Conservation (phyloP, 1,139 yeast genomes). For the Blastobotrys illinoisensis region DNA sequence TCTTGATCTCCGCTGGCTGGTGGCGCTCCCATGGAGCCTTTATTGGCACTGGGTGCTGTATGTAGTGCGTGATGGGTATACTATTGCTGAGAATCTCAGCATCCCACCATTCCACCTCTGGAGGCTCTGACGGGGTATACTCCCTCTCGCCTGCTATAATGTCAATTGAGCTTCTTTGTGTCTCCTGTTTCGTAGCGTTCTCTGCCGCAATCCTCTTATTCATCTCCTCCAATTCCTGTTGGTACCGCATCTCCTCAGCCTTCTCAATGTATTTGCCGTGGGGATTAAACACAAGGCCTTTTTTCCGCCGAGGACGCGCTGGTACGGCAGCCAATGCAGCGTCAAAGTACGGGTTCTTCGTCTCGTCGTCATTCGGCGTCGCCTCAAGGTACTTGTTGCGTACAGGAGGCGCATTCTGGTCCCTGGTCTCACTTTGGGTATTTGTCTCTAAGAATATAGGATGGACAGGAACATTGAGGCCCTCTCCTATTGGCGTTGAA, state of each 20-base stretch:
- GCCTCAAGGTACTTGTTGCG: slow-evolving; percentile 12
- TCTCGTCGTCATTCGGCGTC: slow-evolving; percentile 12
- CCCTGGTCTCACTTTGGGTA: neutral
- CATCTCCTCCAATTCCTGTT: slow-evolving; percentile 35
- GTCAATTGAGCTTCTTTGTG: slow-evolving; percentile 37
- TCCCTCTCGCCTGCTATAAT: slow-evolving; percentile 46
- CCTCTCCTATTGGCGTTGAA: neutral
- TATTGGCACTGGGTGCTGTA: slow-evolving; percentile 78
- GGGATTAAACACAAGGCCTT: slow-evolving; percentile 47
- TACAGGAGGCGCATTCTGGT: neutral
- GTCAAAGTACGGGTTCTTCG: slow-evolving; percentile 57
- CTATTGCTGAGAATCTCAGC: slow-evolving; percentile 40
- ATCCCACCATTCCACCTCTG: slow-evolving; percentile 83
- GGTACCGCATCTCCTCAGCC: slow-evolving; percentile 49
- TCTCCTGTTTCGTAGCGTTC: slow-evolving; percentile 17
- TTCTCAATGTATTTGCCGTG: slow-evolving; percentile 57
- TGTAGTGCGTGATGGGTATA: slow-evolving; percentile 50
- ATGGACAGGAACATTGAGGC: slow-evolving; percentile 53
- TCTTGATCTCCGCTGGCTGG: slow-evolving; percentile 38
- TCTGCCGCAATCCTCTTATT: slow-evolving; percentile 21
- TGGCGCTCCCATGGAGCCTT: slow-evolving; percentile 52
- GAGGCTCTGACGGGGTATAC: slow-evolving; percentile 48
- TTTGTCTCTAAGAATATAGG: slow-evolving; percentile 42
- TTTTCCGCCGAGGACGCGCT: slow-evolving; percentile 21
- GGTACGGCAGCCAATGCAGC: slow-evolving; percentile 22